These are phyloP conservation scores for Thielaviopsis euricoi DNA, from an alignment of 2,329 filamentous ascomycete genomes.

Conservation along the genomic window DNA sequence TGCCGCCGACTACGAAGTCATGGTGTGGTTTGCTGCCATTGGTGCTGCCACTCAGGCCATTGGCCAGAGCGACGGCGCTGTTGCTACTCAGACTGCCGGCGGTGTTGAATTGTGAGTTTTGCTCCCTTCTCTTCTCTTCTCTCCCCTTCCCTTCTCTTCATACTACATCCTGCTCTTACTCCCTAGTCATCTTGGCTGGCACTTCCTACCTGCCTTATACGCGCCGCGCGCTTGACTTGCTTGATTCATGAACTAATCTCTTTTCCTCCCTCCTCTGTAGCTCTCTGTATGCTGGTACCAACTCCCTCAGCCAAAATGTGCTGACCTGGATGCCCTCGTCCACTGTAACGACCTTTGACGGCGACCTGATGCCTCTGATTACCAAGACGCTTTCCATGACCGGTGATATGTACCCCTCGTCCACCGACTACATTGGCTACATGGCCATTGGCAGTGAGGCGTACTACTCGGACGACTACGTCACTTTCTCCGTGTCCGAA, in stretches of 20 bases:
- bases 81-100: constrained; percentile 22
- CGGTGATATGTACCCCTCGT: constrained; percentile 21
- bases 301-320: constrained; percentile 27
- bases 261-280: constrained; percentile 21
- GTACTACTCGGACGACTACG: constrained; percentile 24
- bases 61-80: constrained; percentile 21
- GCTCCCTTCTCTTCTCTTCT: too few species aligned
- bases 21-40: constrained; percentile 37
- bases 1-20: constrained; percentile 33
- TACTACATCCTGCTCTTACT: not conserved
- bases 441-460: constrained; percentile 35
- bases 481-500: constrained; percentile 30
- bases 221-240: accelerated
- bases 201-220: not conserved
- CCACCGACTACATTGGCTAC: constrained; percentile 32
- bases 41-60: constrained; percentile 31
- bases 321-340: constrained; percentile 30
- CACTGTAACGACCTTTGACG: constrained; percentile 25
- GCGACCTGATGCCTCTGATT: constrained; percentile 30
- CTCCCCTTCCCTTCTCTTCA: too few species aligned
- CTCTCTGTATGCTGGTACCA: constrained; percentile 25
- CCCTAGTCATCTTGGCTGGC: not conserved
- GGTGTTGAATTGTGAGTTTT: constrained; percentile 26
- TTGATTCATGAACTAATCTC: not conserved
- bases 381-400: constrained; percentile 20